Percentiles rank a stretch among this genome's conserved stretches.
Evolutionary conservation across 1,139 yeast genomes (phyloP).

Genomic region (Debaryomyces fabryi): DNA sequence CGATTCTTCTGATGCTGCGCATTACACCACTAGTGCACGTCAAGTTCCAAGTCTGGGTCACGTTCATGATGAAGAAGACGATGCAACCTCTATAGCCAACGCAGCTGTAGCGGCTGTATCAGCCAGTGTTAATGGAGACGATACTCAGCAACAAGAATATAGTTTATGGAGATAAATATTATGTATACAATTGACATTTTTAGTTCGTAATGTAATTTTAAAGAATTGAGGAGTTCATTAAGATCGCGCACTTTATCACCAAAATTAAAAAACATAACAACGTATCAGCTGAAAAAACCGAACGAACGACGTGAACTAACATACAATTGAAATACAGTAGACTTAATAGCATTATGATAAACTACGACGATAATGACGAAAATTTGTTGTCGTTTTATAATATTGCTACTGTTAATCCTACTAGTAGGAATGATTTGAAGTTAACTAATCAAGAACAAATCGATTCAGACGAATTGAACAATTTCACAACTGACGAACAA

Average conservation of each 20-base stretch:
- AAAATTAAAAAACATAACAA: slow-evolving; percentile 2
- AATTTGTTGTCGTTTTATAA: slow-evolving; percentile 30
- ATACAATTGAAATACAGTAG: not conserved
- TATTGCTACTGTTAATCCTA: slow-evolving; percentile 28
- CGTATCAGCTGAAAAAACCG: not conserved
- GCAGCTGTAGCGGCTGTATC: slow-evolving; percentile 44
- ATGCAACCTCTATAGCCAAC: slow-evolving; percentile 36
- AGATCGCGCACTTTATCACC: not conserved
- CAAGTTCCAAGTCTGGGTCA: slow-evolving; percentile 2
- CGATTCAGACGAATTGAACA: slow-evolving; percentile 28
- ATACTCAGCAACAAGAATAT: slow-evolving; percentile 37
- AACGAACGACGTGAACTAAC: not conserved
- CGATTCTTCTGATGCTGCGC: slow-evolving; percentile 1
- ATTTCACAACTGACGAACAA: slow-evolving; percentile 31
- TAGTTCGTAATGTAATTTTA: not conserved
- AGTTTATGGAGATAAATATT: slow-evolving; percentile 35
- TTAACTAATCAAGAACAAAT: slow-evolving; percentile 19
- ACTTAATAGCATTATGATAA: slow-evolving; percentile 24
- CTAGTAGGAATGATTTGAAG: slow-evolving; percentile 23
- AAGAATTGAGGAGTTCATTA: not conserved
- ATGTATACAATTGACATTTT: not conserved
- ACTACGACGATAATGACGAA: slow-evolving; percentile 27
- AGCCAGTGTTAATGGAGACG: slow-evolving; percentile 30
- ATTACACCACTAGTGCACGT: slow-evolving; percentile 1
- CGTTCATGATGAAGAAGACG: slow-evolving; percentile 18